Evolutionary conservation across 108 stramenopile genomes (phyloP).

Genomic region (Nitzschia inconspicua): DNA sequence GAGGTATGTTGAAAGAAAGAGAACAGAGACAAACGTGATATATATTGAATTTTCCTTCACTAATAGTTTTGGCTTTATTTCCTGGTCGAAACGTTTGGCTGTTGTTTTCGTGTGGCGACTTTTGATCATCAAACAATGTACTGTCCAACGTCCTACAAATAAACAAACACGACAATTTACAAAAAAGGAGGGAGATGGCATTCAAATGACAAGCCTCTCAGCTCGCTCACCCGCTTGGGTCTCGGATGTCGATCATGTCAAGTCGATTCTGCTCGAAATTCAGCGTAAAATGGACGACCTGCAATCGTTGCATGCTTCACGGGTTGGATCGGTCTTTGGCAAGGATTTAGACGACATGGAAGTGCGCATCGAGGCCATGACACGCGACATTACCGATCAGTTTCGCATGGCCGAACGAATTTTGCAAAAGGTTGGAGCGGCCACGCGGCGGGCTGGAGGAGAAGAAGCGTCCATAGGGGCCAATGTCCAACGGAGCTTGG

Average conservation of each 20-base stretch:
- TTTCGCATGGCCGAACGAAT: conserved; percentile 89
- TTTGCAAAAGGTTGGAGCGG: conserved; percentile 76
- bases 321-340: conserved; percentile 90
- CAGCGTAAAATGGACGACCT: conserved; percentile 80
- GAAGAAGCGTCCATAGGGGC: conserved; percentile 85
- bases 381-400: conserved; percentile 77
- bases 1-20: conserved; percentile 15
- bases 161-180: conserved; percentile 7
- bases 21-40: neutral
- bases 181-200: conserved; percentile 58
- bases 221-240: conserved; percentile 68
- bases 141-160: neutral
- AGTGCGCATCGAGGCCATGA: conserved; percentile 81
- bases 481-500: conserved; percentile 88
- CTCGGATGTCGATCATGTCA: conserved; percentile 75
- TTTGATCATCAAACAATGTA: neutral
- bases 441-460: conserved; percentile 73
- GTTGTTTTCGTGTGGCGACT: too few relatives aligned
- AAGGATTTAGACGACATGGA: conserved; percentile 88
- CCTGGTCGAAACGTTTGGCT: too few relatives aligned
- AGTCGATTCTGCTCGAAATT: conserved; percentile 73
- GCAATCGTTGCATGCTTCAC: conserved; percentile 82
- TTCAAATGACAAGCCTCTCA: conserved; percentile 35
- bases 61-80: neutral
- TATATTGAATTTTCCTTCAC: neutral